Conservation (phyloP, 2,329 filamentous ascomycete genomes). For the Fusarium abutilonis region DNA sequence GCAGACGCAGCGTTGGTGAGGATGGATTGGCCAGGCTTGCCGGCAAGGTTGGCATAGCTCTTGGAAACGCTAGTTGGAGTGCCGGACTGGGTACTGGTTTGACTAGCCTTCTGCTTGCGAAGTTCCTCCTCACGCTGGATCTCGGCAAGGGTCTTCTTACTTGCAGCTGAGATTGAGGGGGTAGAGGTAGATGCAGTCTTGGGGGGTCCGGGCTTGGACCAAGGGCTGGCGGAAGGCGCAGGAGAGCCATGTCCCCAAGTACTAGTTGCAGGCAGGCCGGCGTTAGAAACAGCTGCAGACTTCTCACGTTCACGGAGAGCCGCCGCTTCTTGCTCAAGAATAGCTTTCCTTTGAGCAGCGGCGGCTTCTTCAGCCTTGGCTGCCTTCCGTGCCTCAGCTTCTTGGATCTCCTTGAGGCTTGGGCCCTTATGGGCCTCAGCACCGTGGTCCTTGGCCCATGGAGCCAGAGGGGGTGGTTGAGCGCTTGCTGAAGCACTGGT, state of each 20-base stretch:
- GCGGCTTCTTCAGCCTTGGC: conserved; percentile 87
- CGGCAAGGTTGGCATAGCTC: conserved; percentile 92
- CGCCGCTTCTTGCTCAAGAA: conserved; percentile 80
- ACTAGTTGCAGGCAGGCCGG: conserved; percentile 82
- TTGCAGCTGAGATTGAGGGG: conserved; percentile 43
- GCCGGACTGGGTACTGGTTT: conserved; percentile 59
- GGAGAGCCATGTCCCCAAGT: conserved; percentile 89
- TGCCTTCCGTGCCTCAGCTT: conserved; percentile 91
- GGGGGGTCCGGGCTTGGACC: conserved; percentile 69
- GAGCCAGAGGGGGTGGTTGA: conserved; percentile 79
- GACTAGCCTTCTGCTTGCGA: conserved; percentile 75
- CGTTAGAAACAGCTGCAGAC: conserved; percentile 58
- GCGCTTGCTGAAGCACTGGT: conserved; percentile 52
- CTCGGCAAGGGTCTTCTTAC: conserved; percentile 92
- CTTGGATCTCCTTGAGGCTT: conserved; percentile 95
- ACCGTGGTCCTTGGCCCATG: conserved; percentile 91
- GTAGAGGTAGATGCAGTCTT: conserved; percentile 52
- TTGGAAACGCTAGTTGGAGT: conserved; percentile 70
- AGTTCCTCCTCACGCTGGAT: conserved; percentile 95
- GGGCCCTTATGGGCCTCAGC: conserved; percentile 79
- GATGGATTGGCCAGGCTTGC: conserved; percentile 68
- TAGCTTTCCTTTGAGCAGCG: conserved; percentile 77
- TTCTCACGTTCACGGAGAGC: conserved; percentile 69
- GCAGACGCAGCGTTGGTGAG: conserved; percentile 54
- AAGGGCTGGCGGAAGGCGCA: conserved; percentile 70